These are phyloP conservation scores for Blastobotrys mokoenaii DNA, from an alignment of 805 yeast genomes.

Conservation along the genomic window DNA sequence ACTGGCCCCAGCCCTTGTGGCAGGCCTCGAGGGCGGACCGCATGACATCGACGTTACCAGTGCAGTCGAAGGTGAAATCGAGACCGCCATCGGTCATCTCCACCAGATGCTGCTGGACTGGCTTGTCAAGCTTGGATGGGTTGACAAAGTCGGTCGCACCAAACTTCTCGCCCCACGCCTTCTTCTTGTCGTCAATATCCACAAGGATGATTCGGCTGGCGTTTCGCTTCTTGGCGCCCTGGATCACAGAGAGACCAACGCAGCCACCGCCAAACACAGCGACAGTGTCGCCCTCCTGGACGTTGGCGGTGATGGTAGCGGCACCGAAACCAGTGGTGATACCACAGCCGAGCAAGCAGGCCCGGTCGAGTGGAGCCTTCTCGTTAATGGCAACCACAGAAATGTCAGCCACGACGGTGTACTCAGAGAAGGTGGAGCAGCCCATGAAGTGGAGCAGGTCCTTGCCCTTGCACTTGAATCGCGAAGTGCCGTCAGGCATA, in stretches of 20 bases:
- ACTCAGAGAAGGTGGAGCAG: slow-evolving; percentile 92
- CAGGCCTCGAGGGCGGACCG: slow-evolving; percentile 93
- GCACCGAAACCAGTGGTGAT: slow-evolving; percentile 98
- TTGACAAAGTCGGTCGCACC: slow-evolving; percentile 95
- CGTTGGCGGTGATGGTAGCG: slow-evolving; percentile 87
- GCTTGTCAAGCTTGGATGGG: slow-evolving; percentile 62
- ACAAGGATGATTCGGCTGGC: slow-evolving; percentile 75
- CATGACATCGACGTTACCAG: slow-evolving; percentile 95
- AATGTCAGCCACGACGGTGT: slow-evolving; percentile 96
- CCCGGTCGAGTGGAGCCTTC: slow-evolving; percentile 73
- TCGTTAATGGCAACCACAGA: slow-evolving; percentile 89
- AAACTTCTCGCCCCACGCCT: slow-evolving; percentile 77
- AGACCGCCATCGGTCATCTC: slow-evolving; percentile 96
- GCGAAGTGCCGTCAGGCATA: slow-evolving; percentile 95
- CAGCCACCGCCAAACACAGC: slow-evolving; percentile 98
- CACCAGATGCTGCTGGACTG: slow-evolving; percentile 72
- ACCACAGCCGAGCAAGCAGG: slow-evolving; percentile 96
- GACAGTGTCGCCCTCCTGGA: slow-evolving; percentile 83
- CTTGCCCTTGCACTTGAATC: slow-evolving; percentile 74
- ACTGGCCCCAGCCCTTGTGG: slow-evolving; percentile 99
- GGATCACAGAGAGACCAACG: slow-evolving; percentile 92
- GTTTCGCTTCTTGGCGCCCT: slow-evolving; percentile 80
- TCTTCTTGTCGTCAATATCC: slow-evolving; percentile 78
- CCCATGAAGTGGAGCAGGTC: slow-evolving; percentile 93
- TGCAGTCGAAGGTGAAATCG: slow-evolving; percentile 94